Base-by-base conservation (phyloP, 2,329 filamentous ascomycete species). In the Fusarium abutilonis region DNA sequence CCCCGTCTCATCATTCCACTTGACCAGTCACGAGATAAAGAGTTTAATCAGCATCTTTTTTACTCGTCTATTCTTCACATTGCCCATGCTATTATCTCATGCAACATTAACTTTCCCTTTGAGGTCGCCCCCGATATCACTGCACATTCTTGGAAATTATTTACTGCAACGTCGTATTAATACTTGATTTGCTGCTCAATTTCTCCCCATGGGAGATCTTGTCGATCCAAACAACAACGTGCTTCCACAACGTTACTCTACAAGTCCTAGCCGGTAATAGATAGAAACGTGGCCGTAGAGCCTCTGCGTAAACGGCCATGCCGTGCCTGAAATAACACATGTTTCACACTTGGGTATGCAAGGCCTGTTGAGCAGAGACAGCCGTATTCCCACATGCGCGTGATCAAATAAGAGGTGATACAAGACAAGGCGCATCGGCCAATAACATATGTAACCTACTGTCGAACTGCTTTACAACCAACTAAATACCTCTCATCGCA, bases 381-480 rank as follows among this genome's bases (percentile, higher is more conserved):
- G 17, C 9, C 40, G 45, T 31, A 42, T 40, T 40, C 26, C 28
- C 31, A 45, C 8, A 17, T 29, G 35, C 34, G 34, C 57, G 44
- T 43, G 26, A 19, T 32, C 29, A 53, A 41, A 26, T 13, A 39
- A 50, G 29, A 54, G 19, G 47, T 45, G 42, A 44, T 41, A 56
- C 50, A 57, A 52, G 46, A 47, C 46, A 52, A 62, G 59, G 68
- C 56, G 56, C 60, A 59, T 71, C 60, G 63, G 68, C 65, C 61
- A 60, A 71, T 69, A 71, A 70, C 60, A 58, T 71, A 29, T 29
- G 28, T 29, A 71, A 66, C 63, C 65, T 71, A 69, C 67, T 71
- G 66, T 61, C 67, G 68, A 71, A 67, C 63, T 71, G 68, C 65
- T 70, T 68, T 63, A 52, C 60, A 70, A 63, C 67, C 58, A 70